Evolutionary conservation across 2,329 filamentous ascomycete species (phyloP).

Genomic region (Chaetomiaceae sp.): DNA sequence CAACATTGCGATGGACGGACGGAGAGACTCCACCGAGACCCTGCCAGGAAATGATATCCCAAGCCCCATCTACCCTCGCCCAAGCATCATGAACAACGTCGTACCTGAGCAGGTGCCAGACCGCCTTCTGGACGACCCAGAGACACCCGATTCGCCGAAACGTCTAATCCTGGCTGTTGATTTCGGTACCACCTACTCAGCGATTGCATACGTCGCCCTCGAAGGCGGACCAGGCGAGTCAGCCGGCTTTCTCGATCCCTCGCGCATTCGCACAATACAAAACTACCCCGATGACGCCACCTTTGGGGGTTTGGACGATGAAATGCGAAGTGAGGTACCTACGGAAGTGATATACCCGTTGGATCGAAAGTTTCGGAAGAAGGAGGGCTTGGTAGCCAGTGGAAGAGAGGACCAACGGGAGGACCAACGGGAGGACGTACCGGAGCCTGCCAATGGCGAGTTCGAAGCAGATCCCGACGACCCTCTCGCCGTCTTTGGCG

Average conservation of each 20-base stretch:
- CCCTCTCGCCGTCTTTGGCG: constrained; percentile 1
- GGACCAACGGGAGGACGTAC: background rate
- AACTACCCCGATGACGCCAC: constrained; percentile 14
- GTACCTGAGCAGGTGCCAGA: background rate
- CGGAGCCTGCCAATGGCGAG: background rate
- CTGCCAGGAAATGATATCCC: too few species aligned
- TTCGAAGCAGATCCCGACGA: background rate
- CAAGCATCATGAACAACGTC: background rate
- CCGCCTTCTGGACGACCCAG: constrained; percentile 10
- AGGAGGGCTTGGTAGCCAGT: constrained; percentile 2
- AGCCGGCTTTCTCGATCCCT: constrained; percentile 1
- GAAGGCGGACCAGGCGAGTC: background rate
- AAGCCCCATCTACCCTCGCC: too few species aligned
- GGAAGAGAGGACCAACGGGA: background rate
- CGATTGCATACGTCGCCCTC: constrained; percentile 15
- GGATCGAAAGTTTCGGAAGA: constrained; percentile 12
- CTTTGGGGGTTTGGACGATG: constrained; percentile 1
- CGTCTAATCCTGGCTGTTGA: constrained; percentile 17
- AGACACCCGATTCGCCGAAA: background rate
- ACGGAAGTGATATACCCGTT: constrained; percentile 20
- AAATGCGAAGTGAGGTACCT: constrained; percentile 18
- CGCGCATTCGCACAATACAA: constrained; percentile 13
- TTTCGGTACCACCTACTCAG: constrained; percentile 20
- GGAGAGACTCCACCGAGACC: too few species aligned
- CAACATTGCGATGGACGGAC: too few species aligned